These are phyloP conservation scores for Phytophthora rubi DNA, from an alignment of 352 stramenopile genomes.

Conservation along the genomic window DNA sequence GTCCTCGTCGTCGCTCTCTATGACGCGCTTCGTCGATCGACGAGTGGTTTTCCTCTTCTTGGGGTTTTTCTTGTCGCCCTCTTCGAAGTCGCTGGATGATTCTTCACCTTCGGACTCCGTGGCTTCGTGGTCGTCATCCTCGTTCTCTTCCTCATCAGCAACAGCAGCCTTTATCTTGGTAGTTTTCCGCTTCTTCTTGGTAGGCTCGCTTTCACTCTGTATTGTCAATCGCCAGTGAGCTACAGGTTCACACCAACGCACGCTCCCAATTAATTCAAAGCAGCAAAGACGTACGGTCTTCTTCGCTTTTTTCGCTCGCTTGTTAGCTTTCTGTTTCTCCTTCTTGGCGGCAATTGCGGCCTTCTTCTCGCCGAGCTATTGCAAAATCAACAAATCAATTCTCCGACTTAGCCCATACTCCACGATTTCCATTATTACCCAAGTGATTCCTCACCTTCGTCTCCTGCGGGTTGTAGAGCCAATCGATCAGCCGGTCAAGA, in stretches of 20 bases:
- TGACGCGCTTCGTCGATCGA: constrained; percentile 30
- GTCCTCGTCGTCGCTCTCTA: constrained; percentile 41
- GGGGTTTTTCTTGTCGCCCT: constrained; percentile 35
- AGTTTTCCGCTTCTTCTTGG: constrained; percentile 58
- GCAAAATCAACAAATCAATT: neutral
- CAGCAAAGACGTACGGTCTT: constrained; percentile 31
- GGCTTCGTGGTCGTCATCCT: constrained; percentile 48
- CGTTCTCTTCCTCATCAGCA: constrained; percentile 43
- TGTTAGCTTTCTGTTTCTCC: constrained; percentile 50
- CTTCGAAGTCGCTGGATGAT: constrained; percentile 78
- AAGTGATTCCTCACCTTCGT: constrained; percentile 43
- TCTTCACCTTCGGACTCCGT: constrained; percentile 66
- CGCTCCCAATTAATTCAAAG: neutral
- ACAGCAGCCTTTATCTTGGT: constrained; percentile 39
- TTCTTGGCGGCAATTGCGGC: constrained; percentile 34
- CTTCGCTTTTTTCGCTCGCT: constrained; percentile 51
- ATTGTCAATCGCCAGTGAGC: neutral
- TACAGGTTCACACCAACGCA: neutral
- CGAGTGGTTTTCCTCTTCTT: constrained; percentile 48
- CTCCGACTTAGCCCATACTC: neutral
- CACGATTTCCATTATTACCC: neutral
- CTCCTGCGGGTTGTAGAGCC: constrained; percentile 69
- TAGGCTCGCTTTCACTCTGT: constrained; percentile 24
- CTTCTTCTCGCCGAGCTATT: constrained; percentile 45
- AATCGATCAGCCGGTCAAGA: constrained; percentile 74